Conservation (phyloP, 805 yeast genomes). For the Starmerella vitae region DNA sequence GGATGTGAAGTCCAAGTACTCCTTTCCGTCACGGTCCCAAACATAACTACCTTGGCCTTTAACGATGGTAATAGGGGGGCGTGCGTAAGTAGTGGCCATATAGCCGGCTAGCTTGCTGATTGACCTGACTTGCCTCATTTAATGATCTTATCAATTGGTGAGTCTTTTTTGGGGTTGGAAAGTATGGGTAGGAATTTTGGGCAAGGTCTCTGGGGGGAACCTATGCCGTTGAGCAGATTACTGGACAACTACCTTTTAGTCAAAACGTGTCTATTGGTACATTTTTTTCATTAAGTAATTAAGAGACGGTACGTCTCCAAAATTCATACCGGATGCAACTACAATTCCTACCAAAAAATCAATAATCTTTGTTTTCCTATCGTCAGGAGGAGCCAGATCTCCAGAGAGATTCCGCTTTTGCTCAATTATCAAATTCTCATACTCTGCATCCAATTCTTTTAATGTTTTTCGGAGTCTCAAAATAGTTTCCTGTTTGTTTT, state of each 20-base stretch:
- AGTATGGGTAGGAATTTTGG: neutral
- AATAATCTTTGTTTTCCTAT: constrained; percentile 4
- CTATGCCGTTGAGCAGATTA: too few relatives aligned
- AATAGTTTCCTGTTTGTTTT: constrained; percentile 4
- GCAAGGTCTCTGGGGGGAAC: neutral
- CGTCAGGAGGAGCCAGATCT: neutral
- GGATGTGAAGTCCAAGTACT: constrained; percentile 81
- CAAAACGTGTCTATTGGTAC: too few relatives aligned
- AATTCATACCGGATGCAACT: constrained; percentile 10
- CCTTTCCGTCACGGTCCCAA: constrained; percentile 62
- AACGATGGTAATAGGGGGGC: constrained; percentile 48
- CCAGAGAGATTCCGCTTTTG: neutral
- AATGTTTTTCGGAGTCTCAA: neutral
- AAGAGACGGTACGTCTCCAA: constrained; percentile 10
- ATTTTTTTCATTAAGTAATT: constrained; percentile 12
- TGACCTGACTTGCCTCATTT: neutral
- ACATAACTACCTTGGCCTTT: constrained; percentile 71
- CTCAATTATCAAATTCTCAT: constrained; percentile 1
- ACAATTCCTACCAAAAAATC: constrained; percentile 16
- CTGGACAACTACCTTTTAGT: too few relatives aligned
- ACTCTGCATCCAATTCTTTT: constrained; percentile 7
- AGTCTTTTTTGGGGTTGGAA: neutral
- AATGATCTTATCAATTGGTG: neutral
- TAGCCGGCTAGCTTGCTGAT: constrained; percentile 9
- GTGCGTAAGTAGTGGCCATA: constrained; percentile 29